Conservation (phyloP, 1,284 basidiomycete genomes). For the Inonotus hispidus region DNA sequence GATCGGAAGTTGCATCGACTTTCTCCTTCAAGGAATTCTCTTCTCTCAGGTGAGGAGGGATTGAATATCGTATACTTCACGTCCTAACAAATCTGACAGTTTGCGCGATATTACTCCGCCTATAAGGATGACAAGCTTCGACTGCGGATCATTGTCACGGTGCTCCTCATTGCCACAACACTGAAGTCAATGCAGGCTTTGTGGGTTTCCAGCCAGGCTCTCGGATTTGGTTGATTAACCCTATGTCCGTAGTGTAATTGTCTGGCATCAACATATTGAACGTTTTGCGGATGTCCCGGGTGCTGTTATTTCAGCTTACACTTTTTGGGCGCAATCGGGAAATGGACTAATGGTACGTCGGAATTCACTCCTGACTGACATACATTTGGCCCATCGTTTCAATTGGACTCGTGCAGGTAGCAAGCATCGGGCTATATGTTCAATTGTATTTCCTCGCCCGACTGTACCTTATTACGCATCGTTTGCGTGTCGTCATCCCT, state of each 20-base stretch:
- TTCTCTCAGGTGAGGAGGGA: conserved; percentile 25
- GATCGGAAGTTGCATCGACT: conserved; percentile 28
- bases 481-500: conserved; percentile 22
- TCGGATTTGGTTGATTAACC: background rate
- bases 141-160: conserved; percentile 25
- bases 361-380: background rate
- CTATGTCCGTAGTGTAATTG: conserved; percentile 23
- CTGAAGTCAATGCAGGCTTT: conserved; percentile 30
- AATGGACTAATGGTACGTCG: conserved; percentile 27
- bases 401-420: conserved; percentile 23
- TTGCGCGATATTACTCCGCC: conserved; percentile 27
- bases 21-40: conserved; percentile 31
- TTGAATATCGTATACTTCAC: background rate
- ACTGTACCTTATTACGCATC: conserved; percentile 26
- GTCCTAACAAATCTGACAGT: conserved; percentile 21
- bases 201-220: conserved; percentile 22
- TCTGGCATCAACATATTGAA: conserved; percentile 30
- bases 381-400: background rate
- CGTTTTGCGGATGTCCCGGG: conserved; percentile 28
- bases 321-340: conserved; percentile 31
- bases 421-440: conserved; percentile 30
- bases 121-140: conserved; percentile 26
- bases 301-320: conserved; percentile 30
- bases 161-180: conserved; percentile 26
- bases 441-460: conserved; percentile 30